Evolutionary conservation across 495 filamentous ascomycete species (phyloP), one percentile per base, ranked within the genome.

Genomic region (Xylaria curta): DNA sequence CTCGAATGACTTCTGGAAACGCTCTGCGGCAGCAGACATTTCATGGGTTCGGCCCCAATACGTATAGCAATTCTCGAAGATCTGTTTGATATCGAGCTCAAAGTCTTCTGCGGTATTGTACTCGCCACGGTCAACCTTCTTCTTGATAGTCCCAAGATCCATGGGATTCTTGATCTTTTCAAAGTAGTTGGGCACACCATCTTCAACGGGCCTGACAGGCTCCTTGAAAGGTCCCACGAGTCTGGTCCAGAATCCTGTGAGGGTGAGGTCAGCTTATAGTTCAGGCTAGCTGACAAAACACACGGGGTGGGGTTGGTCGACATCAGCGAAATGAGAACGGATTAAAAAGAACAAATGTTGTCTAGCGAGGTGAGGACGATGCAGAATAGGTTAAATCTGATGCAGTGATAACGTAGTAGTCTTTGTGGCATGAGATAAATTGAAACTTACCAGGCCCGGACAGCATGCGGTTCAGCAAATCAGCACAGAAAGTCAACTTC

Each of bases 231-330:
- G 84, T 0, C 85, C 84, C 9, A 88, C 85, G 3, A 87, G 81
- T 9, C 87, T 85, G n/a, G 87, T 88, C 87, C 87, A 88, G 76
- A 85, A 88, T 21, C 86, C 85, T 86, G 69, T 51, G 38, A 7
- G 58, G 17, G 42, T 66, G 19, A 33, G 28, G 66, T 33, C 31
- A 72, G 72, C 44, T 51, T 71, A 42, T 24, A 46, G 17, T 73
- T 28, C 68, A 60, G 19, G 51, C 58, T 47, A 46, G 9, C 3
- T 44, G 33, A 44, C 12, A 61, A 24, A 42, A n/a, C 54, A n/a
- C 40, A 28, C 31, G 3, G 28, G 4, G 28, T 53, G 26, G 10
- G 36, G 21, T 63, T 44, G 38, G 8, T 12, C 13, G 17, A 53
- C 31, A 26, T 9, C 8, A 9, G 12, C 17, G 33, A 46, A 28